These are phyloP conservation scores for Pseudocercospora musae DNA, from an alignment of 2,329 filamentous ascomycete species.

Conservation along the genomic window DNA sequence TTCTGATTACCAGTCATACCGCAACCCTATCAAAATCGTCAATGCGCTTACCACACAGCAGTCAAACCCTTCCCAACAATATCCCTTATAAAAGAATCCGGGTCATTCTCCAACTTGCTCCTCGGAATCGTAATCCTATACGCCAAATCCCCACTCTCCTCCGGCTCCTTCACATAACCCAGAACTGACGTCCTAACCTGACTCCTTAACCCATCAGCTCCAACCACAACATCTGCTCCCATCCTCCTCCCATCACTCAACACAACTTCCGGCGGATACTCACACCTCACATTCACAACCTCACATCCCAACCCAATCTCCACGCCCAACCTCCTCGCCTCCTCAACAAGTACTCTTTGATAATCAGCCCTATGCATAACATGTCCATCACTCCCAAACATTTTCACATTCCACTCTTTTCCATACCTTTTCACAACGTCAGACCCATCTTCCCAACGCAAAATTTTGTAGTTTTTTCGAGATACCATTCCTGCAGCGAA, in stretches of 20 bases:
- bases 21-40: no score
- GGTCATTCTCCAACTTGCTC: conserved; percentile 43
- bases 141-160: conserved; percentile 60
- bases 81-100: conserved; percentile 1
- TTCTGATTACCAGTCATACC: not conserved
- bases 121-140: conserved; percentile 57
- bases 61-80: conserved; percentile 19
- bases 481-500: conserved; percentile 2
- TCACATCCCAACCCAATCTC: conserved; percentile 48
- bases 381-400: not conserved
- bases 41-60: conserved; percentile 50
- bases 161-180: conserved; percentile 41
- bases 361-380: conserved; percentile 42
- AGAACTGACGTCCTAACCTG: conserved; percentile 42
- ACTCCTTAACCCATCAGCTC: conserved; percentile 62
- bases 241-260: conserved; percentile 40
- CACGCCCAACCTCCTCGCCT: conserved; percentile 53
- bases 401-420: not conserved
- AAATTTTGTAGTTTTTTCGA: not conserved
- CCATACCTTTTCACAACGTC: not conserved
- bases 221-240: conserved; percentile 56
- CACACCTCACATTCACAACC: conserved; percentile 42
- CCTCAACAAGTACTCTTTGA: conserved; percentile 50
- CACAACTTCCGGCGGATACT: conserved; percentile 38
- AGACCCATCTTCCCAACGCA: not conserved